Evolutionary conservation across 805 yeast species (phyloP), one percentile per base, ranked within the genome.

Genomic region (Zygosaccharomyces pseudorouxii): DNA sequence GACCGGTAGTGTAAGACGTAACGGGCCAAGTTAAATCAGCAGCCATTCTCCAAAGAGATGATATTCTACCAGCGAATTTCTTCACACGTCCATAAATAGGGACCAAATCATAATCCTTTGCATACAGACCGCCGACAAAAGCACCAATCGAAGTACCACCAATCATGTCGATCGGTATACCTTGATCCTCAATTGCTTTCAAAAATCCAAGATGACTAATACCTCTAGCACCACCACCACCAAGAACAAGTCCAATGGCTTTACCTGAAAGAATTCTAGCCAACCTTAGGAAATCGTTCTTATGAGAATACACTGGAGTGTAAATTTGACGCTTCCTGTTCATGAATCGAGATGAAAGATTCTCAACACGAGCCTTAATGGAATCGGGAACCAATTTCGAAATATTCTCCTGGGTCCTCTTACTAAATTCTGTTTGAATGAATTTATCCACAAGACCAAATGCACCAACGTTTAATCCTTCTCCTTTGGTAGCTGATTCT

Each of bases 211-310:
- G 74, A 64, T 92, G 99, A 11, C 96, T 79, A 11, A 92, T 75
- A 1, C 99, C 99, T 56, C 98, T 75, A 0, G 98, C 96, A 38
- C 99, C 99, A 36, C 99, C 99, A 11, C 99, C 99, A 5, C 99
- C 99, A 3, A 92, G 72, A 5, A 92, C 97, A 16, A 93, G 71
- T 0, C 98, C 99, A 36, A 93, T 86, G 0, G 97, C 96, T 63
- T 89, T 89, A 6, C 96, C 96, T 0, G 97, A 86, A 12, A 92
- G 69, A 7, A 93, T 78, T 59, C 99, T 76, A 0, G 99, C 98
- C 31, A 92, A 69, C 49, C 99, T 76, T 65, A 88, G 73, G 64
- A 93, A 93, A 64, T 92, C 99, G 63, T 84, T 85, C 64, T 90
- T 90, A 63, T 86, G 89, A 10, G 78, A 70, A 45, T 63, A 58